Base-by-base conservation (phyloP, 805 yeast genomes). In the Ogataea trehaloabstinens region DNA sequence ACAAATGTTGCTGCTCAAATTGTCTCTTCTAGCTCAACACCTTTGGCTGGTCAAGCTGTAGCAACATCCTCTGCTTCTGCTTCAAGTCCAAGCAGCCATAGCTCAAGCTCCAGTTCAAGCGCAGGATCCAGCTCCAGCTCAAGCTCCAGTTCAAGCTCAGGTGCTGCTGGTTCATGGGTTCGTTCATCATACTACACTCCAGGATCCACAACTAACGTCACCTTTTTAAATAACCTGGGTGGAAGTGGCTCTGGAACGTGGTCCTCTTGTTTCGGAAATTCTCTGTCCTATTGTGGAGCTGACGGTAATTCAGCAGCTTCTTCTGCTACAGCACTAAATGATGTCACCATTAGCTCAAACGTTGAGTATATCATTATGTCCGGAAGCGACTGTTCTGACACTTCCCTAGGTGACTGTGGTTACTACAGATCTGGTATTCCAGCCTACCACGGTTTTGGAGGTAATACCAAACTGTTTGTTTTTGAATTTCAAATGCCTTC, bases 401-500 rank as follows among this genome's bases (percentile, higher is more conserved):
- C 67, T 33, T 66, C 71, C 42, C 56, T 60, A 40, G 69, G 66
- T 41, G 75, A 65, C 48, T 91, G 98, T 76, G 96, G 96, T 47
- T 86, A 73, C 75, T 85, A 80, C 78, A 80, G 96, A 71, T 66
- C 67, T 4, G 87, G 82, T 39, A 86, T 82, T 48, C 96, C 96
- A 52, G 97, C 98, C 41, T 84, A 84, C 73, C 95, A 89, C 58
- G 99, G 98, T 29, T 93, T 91, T 64, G 82, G 77, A 34, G 99
- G 99, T 56, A 62, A 72, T 40, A 58, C 71, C 60, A 91, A 91
- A 77, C 79, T 91, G 61, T 90, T 93, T 64, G 82, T 88, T 36
- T 87, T 93, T 61, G 97, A 91, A 72, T 93, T 93, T 69, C 70
- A 74, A 61, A 93, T 93, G 99, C 99, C 99, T 49, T 60, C 76